Evolutionary conservation across 768 basidiomycete species (phyloP).

Genomic region (Epithele typhae): DNA sequence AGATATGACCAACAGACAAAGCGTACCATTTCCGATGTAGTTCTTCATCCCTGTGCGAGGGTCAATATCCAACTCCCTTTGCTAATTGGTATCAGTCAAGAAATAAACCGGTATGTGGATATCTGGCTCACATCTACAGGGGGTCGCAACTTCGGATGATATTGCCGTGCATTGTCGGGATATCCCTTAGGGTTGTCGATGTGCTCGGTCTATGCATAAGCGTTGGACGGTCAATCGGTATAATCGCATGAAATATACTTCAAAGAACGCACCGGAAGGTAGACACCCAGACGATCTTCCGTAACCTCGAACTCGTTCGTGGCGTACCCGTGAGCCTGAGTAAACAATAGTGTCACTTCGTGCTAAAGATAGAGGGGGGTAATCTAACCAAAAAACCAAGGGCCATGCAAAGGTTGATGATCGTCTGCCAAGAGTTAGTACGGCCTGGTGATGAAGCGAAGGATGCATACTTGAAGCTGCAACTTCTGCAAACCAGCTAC

Average conservation of each 20-base stretch:
- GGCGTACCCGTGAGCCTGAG: slow-evolving; percentile 73
- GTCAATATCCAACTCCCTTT: slow-evolving; percentile 82
- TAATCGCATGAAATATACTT: too few relatives aligned
- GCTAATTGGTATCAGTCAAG: slow-evolving; percentile 37
- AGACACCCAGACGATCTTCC: slow-evolving; percentile 72
- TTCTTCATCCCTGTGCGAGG: slow-evolving; percentile 91
- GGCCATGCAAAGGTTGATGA: slow-evolving; percentile 84
- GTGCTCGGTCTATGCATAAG: slow-evolving; percentile 67
- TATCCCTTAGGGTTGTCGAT: slow-evolving; percentile 94
- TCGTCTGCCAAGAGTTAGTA: slow-evolving; percentile 45
- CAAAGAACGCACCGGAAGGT: slow-evolving; percentile 67
- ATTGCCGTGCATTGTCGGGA: slow-evolving; percentile 78
- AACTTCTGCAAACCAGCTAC: slow-evolving; percentile 75
- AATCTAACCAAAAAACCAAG: slow-evolving; percentile 90
- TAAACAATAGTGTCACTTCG: background rate
- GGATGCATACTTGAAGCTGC: slow-evolving; percentile 50
- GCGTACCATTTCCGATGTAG: slow-evolving; percentile 77
- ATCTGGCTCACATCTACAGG: slow-evolving; percentile 64
- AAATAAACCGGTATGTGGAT: background rate
- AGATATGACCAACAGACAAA: background rate
- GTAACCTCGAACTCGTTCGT: slow-evolving; percentile 87
- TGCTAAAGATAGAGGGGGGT: too few relatives aligned
- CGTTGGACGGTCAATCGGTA: too few relatives aligned
- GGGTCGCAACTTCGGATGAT: slow-evolving; percentile 70
- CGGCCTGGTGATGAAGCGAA: too few relatives aligned